Base-by-base conservation (phyloP, 2,329 filamentous ascomycete species). In the Colletotrichum echinochloae region DNA sequence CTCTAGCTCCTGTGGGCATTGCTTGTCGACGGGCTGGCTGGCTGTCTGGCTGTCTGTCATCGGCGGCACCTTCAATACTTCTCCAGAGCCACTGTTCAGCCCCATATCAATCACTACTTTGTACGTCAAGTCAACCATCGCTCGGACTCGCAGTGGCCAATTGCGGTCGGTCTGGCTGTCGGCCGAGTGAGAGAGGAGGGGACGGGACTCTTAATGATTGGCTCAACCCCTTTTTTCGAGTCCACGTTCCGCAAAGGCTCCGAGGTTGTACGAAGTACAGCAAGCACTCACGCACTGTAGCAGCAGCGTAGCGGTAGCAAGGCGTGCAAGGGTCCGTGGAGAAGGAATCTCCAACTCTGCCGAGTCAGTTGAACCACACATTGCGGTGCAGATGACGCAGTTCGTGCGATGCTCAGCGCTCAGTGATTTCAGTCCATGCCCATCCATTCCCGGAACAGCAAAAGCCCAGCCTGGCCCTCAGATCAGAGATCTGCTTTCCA, bases 351-450 rank as follows among this genome's bases (percentile, higher is more conserved):
- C 55, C 55, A 35, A 49, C 41, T 52, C 49, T 2, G 20, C 33
- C 44, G 67, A 70, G 67, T 70, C 67, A 70, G 51, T 56, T 46
- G 41, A 30, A 57, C n/a, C 64, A n/a, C n/a, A n/a, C n/a, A n/a
- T n/a, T n/a, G n/a, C n/a, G 56, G 51, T 67, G 57, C 28, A 70
- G 35, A 67, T 70, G 67, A 70, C 67, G 67, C 67, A 70, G 64
- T 11, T 39, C 16, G 33, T 57, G 56, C 66, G 30, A 60, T 56
- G 48, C 33, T 9, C 41, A 20, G 51, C 44, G 35, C 63, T 61
- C 41, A 11, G 35, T 30, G 51, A 67, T 62, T 52, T 70, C 56
- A 57, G 56, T 56, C 63, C 16, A 44, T 41, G 64, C 33, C 64
- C 44, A 70, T 70, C 67, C 56, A n/a, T 70, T 67, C 64, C 67